Evolutionary conservation across 805 yeast species (phyloP).

Genomic region (Metschnikowia proteae): DNA sequence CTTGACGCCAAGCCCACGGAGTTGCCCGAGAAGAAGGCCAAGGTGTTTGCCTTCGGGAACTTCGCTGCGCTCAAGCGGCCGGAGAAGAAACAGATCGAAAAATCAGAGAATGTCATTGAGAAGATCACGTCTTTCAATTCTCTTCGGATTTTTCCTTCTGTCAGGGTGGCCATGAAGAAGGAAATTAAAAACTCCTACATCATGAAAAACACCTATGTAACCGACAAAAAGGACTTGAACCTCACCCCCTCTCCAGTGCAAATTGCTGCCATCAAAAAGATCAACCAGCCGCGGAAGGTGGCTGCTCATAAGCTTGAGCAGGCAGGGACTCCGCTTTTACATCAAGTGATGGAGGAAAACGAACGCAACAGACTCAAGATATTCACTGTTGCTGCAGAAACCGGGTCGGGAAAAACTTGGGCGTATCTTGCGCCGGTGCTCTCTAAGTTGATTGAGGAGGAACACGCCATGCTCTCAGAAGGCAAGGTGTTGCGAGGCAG

Average conservation of each 20-base stretch:
- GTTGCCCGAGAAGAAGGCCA: conserved; percentile 7
- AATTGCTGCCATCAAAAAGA: conserved; percentile 60
- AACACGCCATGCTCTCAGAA: conserved; percentile 26
- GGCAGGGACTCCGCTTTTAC: conserved; percentile 23
- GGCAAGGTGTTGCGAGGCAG: conserved; percentile 20
- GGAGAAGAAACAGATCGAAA: conserved; percentile 16
- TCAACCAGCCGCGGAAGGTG: conserved; percentile 42
- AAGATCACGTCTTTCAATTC: conserved; percentile 64
- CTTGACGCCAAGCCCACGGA: conserved; percentile 19
- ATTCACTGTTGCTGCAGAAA: conserved; percentile 88
- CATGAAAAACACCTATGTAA: conserved; percentile 31
- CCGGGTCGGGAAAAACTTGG: conserved; percentile 96
- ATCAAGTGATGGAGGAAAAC: conserved; percentile 28
- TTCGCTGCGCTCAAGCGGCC: conserved; percentile 22
- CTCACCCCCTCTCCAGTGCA: conserved; percentile 79
- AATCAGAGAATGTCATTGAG: conserved; percentile 21
- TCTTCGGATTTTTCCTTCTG: conserved; percentile 61
- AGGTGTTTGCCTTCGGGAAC: conserved; percentile 21
- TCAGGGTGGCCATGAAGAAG: conserved; percentile 55
- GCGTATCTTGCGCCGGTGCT: conserved; percentile 79
- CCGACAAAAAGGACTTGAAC: conserved; percentile 27
- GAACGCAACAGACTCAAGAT: conserved; percentile 43
- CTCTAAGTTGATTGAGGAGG: conserved; percentile 61
- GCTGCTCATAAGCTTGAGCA: conserved; percentile 25
- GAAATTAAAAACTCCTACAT: conserved; percentile 45